phyloP scores from a whole-genome alignment of 495 filamentous ascomycete genomes.

The Xylaria bambusicola region DNA sequence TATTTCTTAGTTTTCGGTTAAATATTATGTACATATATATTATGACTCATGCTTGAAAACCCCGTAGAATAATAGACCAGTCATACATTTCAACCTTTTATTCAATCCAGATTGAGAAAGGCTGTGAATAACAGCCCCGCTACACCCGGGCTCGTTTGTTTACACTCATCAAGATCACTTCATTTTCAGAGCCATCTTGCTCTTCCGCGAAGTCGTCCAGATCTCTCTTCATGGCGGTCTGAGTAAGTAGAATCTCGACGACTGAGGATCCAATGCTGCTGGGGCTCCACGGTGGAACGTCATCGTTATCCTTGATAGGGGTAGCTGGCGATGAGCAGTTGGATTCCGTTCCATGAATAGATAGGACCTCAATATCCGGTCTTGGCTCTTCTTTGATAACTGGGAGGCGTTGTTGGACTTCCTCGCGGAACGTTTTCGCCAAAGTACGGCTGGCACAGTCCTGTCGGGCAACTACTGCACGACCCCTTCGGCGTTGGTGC shows the following conservation, averaged over 20 bases:
- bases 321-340: conserved; percentile 1
- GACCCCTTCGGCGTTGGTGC: background rate
- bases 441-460: conserved; percentile 1
- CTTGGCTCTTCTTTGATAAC: conserved; percentile 5
- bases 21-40: no score
- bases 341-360: conserved; percentile 11
- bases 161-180: background rate
- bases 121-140: background rate
- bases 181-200: background rate
- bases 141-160: background rate
- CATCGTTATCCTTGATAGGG: background rate
- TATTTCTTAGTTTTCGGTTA: no score
- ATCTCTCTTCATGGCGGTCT: background rate
- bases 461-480: conserved; percentile 2
- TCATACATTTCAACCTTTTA: background rate
- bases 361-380: background rate
- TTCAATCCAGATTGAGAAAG: background rate
- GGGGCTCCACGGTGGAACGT: background rate
- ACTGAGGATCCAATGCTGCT: background rate
- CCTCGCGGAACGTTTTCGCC: background rate
- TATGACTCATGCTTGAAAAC: no score
- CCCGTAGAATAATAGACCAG: no score
- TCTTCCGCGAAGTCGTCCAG: background rate
- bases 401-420: background rate
- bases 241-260: background rate